Conservation (phyloP, 2,329 filamentous ascomycete genomes). For the Dactylellina haptotyla region DNA sequence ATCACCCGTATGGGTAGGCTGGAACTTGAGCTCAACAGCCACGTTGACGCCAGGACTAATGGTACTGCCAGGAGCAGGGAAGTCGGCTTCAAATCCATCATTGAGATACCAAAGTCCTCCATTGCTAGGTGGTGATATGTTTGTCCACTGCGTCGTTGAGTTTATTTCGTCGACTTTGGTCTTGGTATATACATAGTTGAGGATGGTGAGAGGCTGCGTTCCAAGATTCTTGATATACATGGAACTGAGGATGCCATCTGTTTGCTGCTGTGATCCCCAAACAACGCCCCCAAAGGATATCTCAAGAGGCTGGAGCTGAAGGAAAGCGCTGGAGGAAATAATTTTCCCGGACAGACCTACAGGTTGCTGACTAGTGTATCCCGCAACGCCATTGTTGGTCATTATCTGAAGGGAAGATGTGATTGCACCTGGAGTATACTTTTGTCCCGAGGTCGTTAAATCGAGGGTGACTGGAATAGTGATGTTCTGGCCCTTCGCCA, state of each 20-base stretch:
- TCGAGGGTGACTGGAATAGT: slow-evolving; percentile 60
- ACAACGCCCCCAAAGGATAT: slow-evolving; percentile 63
- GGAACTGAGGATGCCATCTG: slow-evolving; percentile 59
- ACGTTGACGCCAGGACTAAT: slow-evolving; percentile 59
- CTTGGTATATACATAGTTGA: slow-evolving; percentile 60
- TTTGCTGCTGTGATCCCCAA: slow-evolving; percentile 58
- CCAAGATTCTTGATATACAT: slow-evolving; percentile 62
- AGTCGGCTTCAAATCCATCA: slow-evolving; percentile 59
- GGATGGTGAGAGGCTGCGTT: slow-evolving; percentile 60
- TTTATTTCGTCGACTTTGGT: slow-evolving; percentile 58
- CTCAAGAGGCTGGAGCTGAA: slow-evolving; percentile 61
- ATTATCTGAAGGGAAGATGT: slow-evolving; percentile 43
- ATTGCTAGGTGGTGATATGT: slow-evolving; percentile 9
- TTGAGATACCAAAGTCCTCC: slow-evolving; percentile 56
- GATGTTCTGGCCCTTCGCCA: slow-evolving; percentile 61
- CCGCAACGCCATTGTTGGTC: slow-evolving; percentile 60
- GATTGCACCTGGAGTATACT: slow-evolving; percentile 29
- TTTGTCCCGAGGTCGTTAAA: slow-evolving; percentile 22
- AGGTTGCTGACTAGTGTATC: slow-evolving; percentile 61
- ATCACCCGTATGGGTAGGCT: slow-evolving; percentile 59
- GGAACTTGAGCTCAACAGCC: slow-evolving; percentile 61
- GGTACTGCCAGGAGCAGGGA: slow-evolving; percentile 59
- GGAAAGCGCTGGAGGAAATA: slow-evolving; percentile 61
- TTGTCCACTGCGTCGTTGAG: slow-evolving; percentile 53
- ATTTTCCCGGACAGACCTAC: slow-evolving; percentile 62